Evolutionary conservation across 768 basidiomycete species (phyloP), one percentile per base, ranked within the genome.

Genomic region (Suillus sp.): DNA sequence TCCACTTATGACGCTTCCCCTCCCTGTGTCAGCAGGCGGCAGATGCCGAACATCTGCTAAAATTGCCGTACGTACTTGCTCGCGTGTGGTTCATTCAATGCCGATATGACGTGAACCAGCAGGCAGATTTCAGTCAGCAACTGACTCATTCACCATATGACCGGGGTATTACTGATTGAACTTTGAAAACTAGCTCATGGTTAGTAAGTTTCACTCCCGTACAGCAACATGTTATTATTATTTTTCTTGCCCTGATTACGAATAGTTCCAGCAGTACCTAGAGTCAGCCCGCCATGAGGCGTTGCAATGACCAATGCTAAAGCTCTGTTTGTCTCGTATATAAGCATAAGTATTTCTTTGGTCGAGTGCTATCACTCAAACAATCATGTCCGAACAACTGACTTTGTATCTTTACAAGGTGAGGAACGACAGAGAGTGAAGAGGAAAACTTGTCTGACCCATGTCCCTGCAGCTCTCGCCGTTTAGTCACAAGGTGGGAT

Each of bases 401-500:
- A 82, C 82, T 14, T 71, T 78, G 20, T 83, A 83, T 69, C 68
- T 73, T 8, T 75, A 76, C 20, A 80, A 80, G 75, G 83, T 83
- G 61, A 20, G 68, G 59, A 20, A 43, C n/a, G 47, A 16, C 18
- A 10, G 13, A n/a, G 37, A 47, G 3, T 62, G 54, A 54, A 13
- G n/a, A 27, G 34, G 16, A 66, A 32, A 30, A 59, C 25, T 57
- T 8, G 1, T 27, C 13, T 62, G 64, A 37, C 65, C 35, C 14
- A 45, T 25, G 3, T 53, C 20, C 7, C 25, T 25, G 54, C 10
- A 86, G 86, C 69, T 79, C 22, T 88, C 85, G 67, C 84, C 86
- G 2, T 87, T 76, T 68, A 82, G 83, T 14, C 83, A 85, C 30
- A 75, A 84, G 65, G 85, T 85, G 71, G 9, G 75, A 66, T 25